A percentile compares a stretch with the other conserved stretches of the same genome.
Conservation (phyloP, 1,139 yeast genomes). For the Hanseniaspora gamundiae region DNA sequence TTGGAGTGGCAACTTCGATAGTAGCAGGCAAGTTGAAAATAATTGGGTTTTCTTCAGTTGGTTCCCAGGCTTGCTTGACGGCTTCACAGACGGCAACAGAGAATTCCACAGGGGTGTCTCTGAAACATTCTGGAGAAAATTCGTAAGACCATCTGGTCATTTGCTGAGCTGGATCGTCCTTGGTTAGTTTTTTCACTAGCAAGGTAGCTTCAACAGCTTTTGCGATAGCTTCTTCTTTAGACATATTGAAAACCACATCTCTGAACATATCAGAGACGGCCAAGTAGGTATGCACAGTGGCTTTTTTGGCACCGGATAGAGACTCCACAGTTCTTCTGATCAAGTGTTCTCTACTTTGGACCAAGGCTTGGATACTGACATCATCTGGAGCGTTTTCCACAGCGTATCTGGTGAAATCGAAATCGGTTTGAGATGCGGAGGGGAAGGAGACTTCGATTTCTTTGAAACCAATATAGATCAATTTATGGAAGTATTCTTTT, state of each 20-base stretch:
- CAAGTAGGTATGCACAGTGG: constrained; percentile 80
- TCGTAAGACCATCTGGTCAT: constrained; percentile 82
- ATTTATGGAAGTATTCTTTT: constrained; percentile 73
- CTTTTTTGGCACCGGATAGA: constrained; percentile 77
- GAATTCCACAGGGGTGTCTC: constrained; percentile 77
- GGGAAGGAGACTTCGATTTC: constrained; percentile 97
- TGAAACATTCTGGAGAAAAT: constrained; percentile 90
- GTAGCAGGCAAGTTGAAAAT: constrained; percentile 96
- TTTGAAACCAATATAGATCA: constrained; percentile 85
- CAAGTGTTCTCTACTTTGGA: constrained; percentile 86
- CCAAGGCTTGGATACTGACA: constrained; percentile 81
- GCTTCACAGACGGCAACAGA: constrained; percentile 86
- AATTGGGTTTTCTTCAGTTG: constrained; percentile 69
- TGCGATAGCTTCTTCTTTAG: constrained; percentile 63
- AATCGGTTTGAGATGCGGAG: constrained; percentile 89
- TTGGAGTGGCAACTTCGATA: constrained; percentile 92
- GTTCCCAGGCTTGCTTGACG: constrained; percentile 90
- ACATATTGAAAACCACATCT: constrained; percentile 79
- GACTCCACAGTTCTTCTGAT: constrained; percentile 84
- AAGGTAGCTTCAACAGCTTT: constrained; percentile 77
- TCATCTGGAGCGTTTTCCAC: constrained; percentile 90
- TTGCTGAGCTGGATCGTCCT: constrained; percentile 66
- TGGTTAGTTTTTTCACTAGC: constrained; percentile 70
- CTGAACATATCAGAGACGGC: constrained; percentile 90
- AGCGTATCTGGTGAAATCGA: constrained; percentile 88